phyloP scores from a whole-genome alignment of 1,284 basidiomycete species.

The Papiliotrema fonsecae region DNA sequence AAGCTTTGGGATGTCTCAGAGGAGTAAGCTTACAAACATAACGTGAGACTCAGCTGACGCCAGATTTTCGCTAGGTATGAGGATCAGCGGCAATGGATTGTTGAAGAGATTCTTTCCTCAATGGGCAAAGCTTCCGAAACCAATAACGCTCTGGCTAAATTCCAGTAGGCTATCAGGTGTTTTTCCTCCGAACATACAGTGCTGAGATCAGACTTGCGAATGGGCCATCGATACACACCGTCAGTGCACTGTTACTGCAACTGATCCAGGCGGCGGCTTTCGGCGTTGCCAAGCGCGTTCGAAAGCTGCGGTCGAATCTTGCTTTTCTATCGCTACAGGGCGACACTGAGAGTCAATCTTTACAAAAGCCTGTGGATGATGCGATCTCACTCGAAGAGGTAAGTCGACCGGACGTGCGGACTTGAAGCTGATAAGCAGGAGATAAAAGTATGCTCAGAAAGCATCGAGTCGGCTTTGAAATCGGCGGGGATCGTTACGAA shows the following conservation, averaged over 20 bases:
- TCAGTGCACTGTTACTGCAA: slow-evolving; percentile 86
- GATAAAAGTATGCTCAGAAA: slow-evolving; percentile 19
- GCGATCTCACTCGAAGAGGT: slow-evolving; percentile 6
- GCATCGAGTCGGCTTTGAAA: slow-evolving; percentile 66
- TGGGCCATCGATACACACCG: slow-evolving; percentile 74
- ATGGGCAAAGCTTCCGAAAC: slow-evolving; percentile 84
- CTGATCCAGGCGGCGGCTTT: slow-evolving; percentile 91
- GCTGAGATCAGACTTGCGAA: slow-evolving; percentile 43
- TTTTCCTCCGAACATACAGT: not conserved
- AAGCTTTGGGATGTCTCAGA: slow-evolving; percentile 74
- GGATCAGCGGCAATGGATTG: slow-evolving; percentile 87
- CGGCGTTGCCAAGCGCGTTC: slow-evolving; percentile 54
- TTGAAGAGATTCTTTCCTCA: slow-evolving; percentile 87
- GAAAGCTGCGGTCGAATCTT: slow-evolving; percentile 47
- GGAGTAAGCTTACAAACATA: slow-evolving; percentile 57
- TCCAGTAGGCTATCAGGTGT: slow-evolving; percentile 59
- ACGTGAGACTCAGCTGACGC: not conserved
- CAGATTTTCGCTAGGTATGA: slow-evolving; percentile 86
- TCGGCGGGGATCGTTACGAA: slow-evolving; percentile 70
- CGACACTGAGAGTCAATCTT: not conserved
- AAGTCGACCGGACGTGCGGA: slow-evolving; percentile 1
- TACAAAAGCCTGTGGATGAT: not conserved
- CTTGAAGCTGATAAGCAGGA: slow-evolving; percentile 14
- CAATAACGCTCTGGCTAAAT: slow-evolving; percentile 79
- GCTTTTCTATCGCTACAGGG: not conserved